Base-by-base conservation (phyloP, 1,284 basidiomycete genomes). In the Microbotryum saponariae region DNA sequence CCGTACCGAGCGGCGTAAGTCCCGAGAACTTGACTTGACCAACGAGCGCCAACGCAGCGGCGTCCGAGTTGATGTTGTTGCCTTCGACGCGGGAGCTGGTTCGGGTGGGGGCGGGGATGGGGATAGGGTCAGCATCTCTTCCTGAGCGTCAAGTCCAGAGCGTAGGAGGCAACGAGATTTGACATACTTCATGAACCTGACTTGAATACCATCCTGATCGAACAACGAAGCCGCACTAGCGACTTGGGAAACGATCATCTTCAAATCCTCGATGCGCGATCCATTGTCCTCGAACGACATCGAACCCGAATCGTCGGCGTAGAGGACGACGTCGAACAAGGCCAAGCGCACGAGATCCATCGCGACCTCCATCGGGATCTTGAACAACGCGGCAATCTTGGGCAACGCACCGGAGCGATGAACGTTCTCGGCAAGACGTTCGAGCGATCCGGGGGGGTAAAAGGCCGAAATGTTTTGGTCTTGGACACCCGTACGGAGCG, bases 141-240 rank as follows among this genome's bases (percentile, higher is more conserved):
- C 31, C 10, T 10, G 31, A 31, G 31, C 31, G 31, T 8, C 31
- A 31, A 2, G 31, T 8, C 16, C 6, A 21, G 37, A 10, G 21
- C 21, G 54, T 57, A 14, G 25, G 54, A 49, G 33, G 45, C 6
- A 12, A 23, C 7, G 25, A 6, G 7, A 2, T 9, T 31, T 9
- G 12, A 27, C 29, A 4, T 6, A n/a, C 29, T 9, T 21, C 18
- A 12, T 3, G 9, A 4, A 7, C 14, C 18, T 8, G 27, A 66
- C 63, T n/a, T 74, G 72, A 64, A 79, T 78, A 54, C 78, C 78
- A 62, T 79, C 78, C 12, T 73, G 68, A 70, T 79, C 78, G 67
- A 79, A 78, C n/a, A 79, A 69, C 6, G 75, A 74, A 1, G 76
- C 74, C 20, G 76, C 77, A 52, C 70, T 75, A n/a, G 78, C 76